A percentile compares a stretch with the other conserved stretches of the same genome.
Conservation (phyloP, 1,284 basidiomycete genomes). For the Marasmius fiardii region DNA sequence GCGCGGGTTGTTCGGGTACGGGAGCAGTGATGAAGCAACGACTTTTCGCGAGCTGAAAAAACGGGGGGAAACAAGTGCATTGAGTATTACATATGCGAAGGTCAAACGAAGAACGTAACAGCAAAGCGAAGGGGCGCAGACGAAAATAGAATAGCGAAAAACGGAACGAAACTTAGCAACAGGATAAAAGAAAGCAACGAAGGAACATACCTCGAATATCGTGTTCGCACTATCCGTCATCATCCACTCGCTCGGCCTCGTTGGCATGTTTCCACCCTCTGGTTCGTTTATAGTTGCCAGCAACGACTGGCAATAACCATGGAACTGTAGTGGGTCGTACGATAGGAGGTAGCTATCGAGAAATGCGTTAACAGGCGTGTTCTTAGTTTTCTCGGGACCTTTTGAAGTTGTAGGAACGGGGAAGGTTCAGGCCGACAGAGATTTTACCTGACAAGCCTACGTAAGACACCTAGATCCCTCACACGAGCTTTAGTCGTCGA, state of each 20-base stretch:
- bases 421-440: no score
- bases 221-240: conserved; percentile 86
- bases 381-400: background rate
- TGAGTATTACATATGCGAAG: no score
- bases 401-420: no score
- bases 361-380: background rate
- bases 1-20: conserved; percentile 3
- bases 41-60: conserved; percentile 54
- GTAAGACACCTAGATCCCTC: conserved; percentile 81
- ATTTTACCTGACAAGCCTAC: conserved; percentile 82
- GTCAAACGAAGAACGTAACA: no score
- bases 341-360: conserved; percentile 77
- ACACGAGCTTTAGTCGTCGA: conserved; percentile 91
- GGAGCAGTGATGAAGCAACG: conserved; percentile 68
- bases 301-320: conserved; percentile 90
- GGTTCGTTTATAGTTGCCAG: conserved; percentile 62
- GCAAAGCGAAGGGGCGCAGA: background rate
- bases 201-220: conserved; percentile 62
- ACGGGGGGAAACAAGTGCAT: no score
- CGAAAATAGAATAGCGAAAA: no score
- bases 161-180: no score
- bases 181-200: no score
- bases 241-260: conserved; percentile 60
- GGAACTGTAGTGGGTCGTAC: conserved; percentile 90
- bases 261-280: background rate